Evolutionary conservation across 352 stramenopile species (phyloP), one percentile per base, ranked within the genome.

Genomic region (Blastocystis sp.): DNA sequence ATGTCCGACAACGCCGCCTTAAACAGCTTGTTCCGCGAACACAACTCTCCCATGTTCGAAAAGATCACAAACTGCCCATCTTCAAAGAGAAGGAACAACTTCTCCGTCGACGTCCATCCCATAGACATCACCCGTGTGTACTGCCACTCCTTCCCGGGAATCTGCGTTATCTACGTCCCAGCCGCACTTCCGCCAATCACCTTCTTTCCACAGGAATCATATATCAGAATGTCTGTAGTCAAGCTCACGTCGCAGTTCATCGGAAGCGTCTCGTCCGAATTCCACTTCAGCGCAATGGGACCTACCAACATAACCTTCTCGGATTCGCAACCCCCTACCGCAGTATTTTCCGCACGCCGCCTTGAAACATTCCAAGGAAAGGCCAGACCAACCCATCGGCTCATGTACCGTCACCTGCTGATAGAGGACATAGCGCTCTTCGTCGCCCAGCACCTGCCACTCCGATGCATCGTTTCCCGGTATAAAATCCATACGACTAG

Each of bases 391-490:
- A 51, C 69, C 69, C 69, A 81, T 81, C n/a, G 69, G 69, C 53
- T 81, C 69, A 40, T 81, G 69, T 36, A 81, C 69, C n/a, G 69
- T 81, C 7, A 81, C 69, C 63, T 81, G 69, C 18, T 81, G 69
- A 81, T 81, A 81, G 0, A 81, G 69, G 1, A 81, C 69, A 46
- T 59, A 81, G 46, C 69, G 69, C 14, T 81, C 69, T 46, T 81
- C 69, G 46, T 81, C 69, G 61, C 69, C 69, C 36, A 81, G 34
- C 34, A 81, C 36, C 69, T 81, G 69, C 69, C 69, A 81, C 51
- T 81, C 69, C 27, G 69, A 81, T 44, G n/a, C 24, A 81, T 81
- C 69, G 44, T 81, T 81, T 81, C 69, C 69, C 61, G 69, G 69
- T 48, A 81, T 64, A 29, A 81, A 81, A 64, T 81, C 69, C 69